Base-by-base conservation (phyloP, 371 early-diverging fungal species). In the Mycotypha africana region DNA sequence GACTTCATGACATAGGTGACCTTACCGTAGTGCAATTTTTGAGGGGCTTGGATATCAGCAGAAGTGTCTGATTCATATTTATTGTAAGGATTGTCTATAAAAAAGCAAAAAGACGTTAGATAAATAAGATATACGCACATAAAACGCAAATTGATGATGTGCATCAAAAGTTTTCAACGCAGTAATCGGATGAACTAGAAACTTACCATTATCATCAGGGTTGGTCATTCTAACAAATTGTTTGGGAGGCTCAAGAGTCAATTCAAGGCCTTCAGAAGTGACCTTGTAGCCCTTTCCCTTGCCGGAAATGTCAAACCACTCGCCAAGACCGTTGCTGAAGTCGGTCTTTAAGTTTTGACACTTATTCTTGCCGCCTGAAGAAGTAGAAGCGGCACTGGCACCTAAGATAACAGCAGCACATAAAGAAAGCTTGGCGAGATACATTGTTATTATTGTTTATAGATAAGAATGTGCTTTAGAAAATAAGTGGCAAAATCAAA, bases 51-150 rank as follows among this genome's bases (percentile, higher is more conserved):
- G 16, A 66, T 64, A 1, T 54, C 66, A 7, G 70, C 60, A 17
- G 64, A 56, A 17, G 21, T 32, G 11, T 50, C 32, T 19, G 57
- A 61, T 2, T 35, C 32, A 34, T 49, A 51, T n/a, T 51, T 55
- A 28, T 70, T 70, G 33, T 58, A 64, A n/a, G 70, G 70, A 16
- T 25, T 9, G 11, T 38, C n/a, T n/a, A n/a, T n/a, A n/a, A n/a
- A n/a, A n/a, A n/a, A n/a, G n/a, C n/a, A n/a, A n/a, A 24, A 34
- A 17, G 8, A 40, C 14, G 17, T 7, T 11, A 1, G 11, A 8
- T 16, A 19, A 42, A 24, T 0, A 45, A 15, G 25, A 38, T 15
- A 36, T 10, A 24, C 11, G 15, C 10, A 31, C 12, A 28, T 15
- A 41, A 30, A 17, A 9, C 14, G 3, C 21, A 24, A 34, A 5